phyloP scores from a whole-genome alignment of 768 basidiomycete species.

The Pilatotrama ljubarskyi region DNA sequence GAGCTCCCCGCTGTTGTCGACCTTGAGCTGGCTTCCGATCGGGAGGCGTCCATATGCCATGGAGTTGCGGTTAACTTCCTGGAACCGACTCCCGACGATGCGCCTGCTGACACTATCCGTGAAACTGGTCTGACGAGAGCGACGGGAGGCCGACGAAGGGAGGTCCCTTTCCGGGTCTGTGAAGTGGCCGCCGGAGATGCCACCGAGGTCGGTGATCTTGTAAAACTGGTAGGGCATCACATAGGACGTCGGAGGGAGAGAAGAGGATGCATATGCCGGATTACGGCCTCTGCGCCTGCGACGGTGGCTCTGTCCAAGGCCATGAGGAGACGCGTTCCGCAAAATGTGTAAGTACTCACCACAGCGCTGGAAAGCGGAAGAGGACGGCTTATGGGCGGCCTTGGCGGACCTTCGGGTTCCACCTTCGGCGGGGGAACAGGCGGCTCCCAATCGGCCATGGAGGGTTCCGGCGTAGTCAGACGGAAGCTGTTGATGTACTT shows the following conservation, averaged over 20 bases:
- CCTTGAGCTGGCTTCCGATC: slow-evolving; percentile 55
- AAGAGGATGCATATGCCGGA: slow-evolving; percentile 65
- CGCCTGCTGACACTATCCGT: slow-evolving; percentile 62
- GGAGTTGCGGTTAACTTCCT: slow-evolving; percentile 68
- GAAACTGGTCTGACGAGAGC: slow-evolving; percentile 41
- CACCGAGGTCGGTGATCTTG: slow-evolving; percentile 62
- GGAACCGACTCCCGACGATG: slow-evolving; percentile 67
- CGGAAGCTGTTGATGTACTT: slow-evolving; percentile 77
- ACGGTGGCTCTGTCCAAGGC: slow-evolving; percentile 34
- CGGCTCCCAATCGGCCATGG: slow-evolving; percentile 50
- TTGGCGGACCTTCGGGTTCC: slow-evolving; percentile 44
- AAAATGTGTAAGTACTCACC: slow-evolving; percentile 21
- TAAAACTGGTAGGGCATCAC: slow-evolving; percentile 81
- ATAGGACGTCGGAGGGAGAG: slow-evolving; percentile 75
- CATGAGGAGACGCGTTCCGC: neutral
- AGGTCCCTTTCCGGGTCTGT: slow-evolving; percentile 43
- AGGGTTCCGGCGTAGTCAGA: slow-evolving; percentile 71
- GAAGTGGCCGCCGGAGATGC: slow-evolving; percentile 60
- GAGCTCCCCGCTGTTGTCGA: slow-evolving; percentile 53
- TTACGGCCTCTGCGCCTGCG: slow-evolving; percentile 52
- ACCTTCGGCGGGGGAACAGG: slow-evolving; percentile 34
- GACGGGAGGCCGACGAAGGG: neutral
- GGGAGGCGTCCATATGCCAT: slow-evolving; percentile 57
- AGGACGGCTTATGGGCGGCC: slow-evolving; percentile 64
- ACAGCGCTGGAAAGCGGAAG: slow-evolving; percentile 45